These are phyloP conservation scores for Rhizophora apiculata DNA, from an alignment of 345 rosid species.

Conservation along the genomic window DNA sequence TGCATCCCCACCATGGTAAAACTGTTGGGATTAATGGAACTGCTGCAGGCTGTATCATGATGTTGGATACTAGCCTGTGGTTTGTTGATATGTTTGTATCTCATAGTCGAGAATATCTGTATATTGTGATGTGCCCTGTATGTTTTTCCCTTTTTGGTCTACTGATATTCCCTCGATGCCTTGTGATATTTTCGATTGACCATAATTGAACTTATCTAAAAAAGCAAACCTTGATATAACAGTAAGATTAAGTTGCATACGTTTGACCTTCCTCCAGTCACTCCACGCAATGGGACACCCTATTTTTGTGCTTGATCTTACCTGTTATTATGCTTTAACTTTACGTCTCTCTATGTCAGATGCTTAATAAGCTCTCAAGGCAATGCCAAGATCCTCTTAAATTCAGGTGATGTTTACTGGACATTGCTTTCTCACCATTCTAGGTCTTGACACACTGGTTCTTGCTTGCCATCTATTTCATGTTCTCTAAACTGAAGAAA, in stretches of 20 bases:
- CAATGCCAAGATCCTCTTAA: background rate
- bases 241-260: no score
- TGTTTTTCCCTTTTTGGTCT: background rate
- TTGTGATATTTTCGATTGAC: background rate
- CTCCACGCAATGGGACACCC: no score
- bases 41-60: no score
- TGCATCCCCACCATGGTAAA: no score
- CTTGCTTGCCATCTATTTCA: background rate
- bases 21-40: no score
- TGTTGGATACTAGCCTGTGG: no score
- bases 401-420: constrained; percentile 6
- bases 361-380: background rate
- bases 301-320: no score
- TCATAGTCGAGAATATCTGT: background rate
- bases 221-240: no score
- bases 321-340: background rate
- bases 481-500: no score
- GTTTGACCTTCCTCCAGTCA: no score
- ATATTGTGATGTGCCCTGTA: background rate
- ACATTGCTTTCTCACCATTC: background rate
- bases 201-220: background rate
- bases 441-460: background rate
- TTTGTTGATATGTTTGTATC: background rate
- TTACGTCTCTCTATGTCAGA: background rate
- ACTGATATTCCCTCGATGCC: background rate